Conservation (phyloP, 2,329 filamentous ascomycete species). For the Aspergillus novoparasiticus region DNA sequence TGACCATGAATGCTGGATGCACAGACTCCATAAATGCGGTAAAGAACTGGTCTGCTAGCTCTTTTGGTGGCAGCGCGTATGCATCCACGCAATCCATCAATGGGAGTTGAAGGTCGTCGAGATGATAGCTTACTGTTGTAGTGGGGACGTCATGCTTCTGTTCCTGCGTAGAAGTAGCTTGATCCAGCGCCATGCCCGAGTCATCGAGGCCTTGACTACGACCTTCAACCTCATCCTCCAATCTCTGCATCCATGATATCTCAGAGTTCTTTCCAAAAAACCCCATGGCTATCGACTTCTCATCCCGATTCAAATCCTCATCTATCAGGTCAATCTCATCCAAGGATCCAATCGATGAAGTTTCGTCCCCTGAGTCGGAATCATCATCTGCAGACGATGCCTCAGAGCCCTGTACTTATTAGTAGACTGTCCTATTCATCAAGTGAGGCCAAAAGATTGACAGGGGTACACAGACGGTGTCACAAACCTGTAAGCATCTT, state of each 20-base stretch:
- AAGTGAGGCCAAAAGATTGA: too few relatives aligned
- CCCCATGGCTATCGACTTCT: slow-evolving; percentile 38
- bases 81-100: slow-evolving; percentile 38
- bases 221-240: slow-evolving; percentile 34
- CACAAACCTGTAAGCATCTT: slow-evolving; percentile 29
- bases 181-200: not conserved
- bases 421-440: not conserved
- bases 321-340: slow-evolving; percentile 44
- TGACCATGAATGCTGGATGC: slow-evolving; percentile 44
- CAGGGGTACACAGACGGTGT: not conserved
- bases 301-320: slow-evolving; percentile 44
- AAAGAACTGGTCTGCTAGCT: slow-evolving; percentile 42
- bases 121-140: slow-evolving; percentile 39
- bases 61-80: slow-evolving; percentile 39
- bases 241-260: slow-evolving; percentile 45
- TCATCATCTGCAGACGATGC: slow-evolving; percentile 6
- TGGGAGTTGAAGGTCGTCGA: slow-evolving; percentile 43
- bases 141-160: slow-evolving; percentile 23
- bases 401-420: not conserved
- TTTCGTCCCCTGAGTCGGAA: slow-evolving; percentile 25
- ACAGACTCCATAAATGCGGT: slow-evolving; percentile 42
- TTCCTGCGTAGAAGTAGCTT: not conserved
- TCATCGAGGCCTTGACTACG: slow-evolving; percentile 16
- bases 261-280: slow-evolving; percentile 50
- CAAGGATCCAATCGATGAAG: slow-evolving; percentile 39